These are phyloP conservation scores for Babesia ovis DNA, from an alignment of 169 alveolate genomes.

Conservation along the genomic window DNA sequence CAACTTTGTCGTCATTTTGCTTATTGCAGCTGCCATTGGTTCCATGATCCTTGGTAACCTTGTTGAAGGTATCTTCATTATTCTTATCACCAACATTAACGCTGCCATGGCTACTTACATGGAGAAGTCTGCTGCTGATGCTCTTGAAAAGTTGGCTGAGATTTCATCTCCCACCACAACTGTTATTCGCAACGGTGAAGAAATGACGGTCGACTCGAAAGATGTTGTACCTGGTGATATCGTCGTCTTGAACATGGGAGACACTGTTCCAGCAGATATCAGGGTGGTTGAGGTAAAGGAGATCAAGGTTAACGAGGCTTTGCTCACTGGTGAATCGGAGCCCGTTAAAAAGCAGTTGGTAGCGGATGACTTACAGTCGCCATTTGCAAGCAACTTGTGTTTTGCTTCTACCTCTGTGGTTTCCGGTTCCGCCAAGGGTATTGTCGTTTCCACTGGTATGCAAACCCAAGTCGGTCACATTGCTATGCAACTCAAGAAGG, in stretches of 20 bases:
- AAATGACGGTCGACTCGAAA: slow-evolving; percentile 78
- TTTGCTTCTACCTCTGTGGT: slow-evolving; percentile 92
- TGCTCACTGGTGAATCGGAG: slow-evolving; percentile 92
- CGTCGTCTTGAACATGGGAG: slow-evolving; percentile 88
- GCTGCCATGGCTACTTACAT: slow-evolving; percentile 90
- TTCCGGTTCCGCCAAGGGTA: slow-evolving; percentile 88
- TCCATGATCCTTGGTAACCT: slow-evolving; percentile 80
- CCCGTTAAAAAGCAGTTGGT: slow-evolving; percentile 81
- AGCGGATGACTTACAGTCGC: slow-evolving; percentile 77
- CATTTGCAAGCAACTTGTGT: slow-evolving; percentile 87
- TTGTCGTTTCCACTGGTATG: slow-evolving; percentile 91
- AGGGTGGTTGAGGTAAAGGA: slow-evolving; percentile 88
- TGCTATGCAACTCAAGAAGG: slow-evolving; percentile 88
- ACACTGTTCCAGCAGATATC: slow-evolving; percentile 92
- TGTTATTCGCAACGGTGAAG: slow-evolving; percentile 83
- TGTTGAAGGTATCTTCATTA: slow-evolving; percentile 89
- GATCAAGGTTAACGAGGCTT: slow-evolving; percentile 90
- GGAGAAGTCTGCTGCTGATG: slow-evolving; percentile 88
- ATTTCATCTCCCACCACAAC: slow-evolving; percentile 88
- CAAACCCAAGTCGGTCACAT: slow-evolving; percentile 94
- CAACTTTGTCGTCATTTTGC: slow-evolving; percentile 82
- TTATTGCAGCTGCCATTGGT: slow-evolving; percentile 82
- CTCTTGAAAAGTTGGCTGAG: slow-evolving; percentile 88
- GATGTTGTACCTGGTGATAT: slow-evolving; percentile 93
- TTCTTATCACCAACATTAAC: slow-evolving; percentile 84